Evolutionary conservation across 768 basidiomycete genomes (phyloP).

Genomic region (Macrolepiota albuminosa): DNA sequence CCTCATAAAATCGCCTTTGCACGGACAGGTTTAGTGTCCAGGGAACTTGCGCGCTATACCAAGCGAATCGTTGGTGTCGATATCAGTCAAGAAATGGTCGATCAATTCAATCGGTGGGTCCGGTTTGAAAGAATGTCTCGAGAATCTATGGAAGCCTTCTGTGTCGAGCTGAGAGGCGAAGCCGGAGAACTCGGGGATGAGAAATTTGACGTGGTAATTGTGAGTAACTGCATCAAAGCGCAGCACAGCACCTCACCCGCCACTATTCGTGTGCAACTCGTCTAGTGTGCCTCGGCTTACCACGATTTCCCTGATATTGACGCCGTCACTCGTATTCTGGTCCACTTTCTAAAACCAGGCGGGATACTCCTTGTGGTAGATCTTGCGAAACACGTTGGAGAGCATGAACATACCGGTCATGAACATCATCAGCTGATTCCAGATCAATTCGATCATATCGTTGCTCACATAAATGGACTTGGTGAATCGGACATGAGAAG

Average conservation of each 20-base stretch:
- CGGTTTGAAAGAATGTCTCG: conserved; percentile 54
- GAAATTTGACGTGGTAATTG: conserved; percentile 68
- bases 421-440: conserved; percentile 21
- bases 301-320: conserved; percentile 58
- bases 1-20: not conserved
- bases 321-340: conserved; percentile 48
- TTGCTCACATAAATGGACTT: conserved; percentile 54
- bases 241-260: not conserved
- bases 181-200: conserved; percentile 43
- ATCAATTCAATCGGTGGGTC: conserved; percentile 56
- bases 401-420: conserved; percentile 6
- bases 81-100: conserved; percentile 68
- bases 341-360: conserved; percentile 53
- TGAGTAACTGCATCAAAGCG: conserved; percentile 27
- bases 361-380: conserved; percentile 60
- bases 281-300: conserved; percentile 60
- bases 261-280: not conserved
- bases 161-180: conserved; percentile 42
- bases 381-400: conserved; percentile 17
- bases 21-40: conserved; percentile 53
- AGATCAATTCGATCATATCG: conserved; percentile 34
- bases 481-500: conserved; percentile 40
- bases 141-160: conserved; percentile 65
- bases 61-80: conserved; percentile 70
- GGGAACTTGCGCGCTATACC: conserved; percentile 53